Conservation (phyloP, 2,329 filamentous ascomycete species). For the Aspergillus pseudoviridinutans region DNA sequence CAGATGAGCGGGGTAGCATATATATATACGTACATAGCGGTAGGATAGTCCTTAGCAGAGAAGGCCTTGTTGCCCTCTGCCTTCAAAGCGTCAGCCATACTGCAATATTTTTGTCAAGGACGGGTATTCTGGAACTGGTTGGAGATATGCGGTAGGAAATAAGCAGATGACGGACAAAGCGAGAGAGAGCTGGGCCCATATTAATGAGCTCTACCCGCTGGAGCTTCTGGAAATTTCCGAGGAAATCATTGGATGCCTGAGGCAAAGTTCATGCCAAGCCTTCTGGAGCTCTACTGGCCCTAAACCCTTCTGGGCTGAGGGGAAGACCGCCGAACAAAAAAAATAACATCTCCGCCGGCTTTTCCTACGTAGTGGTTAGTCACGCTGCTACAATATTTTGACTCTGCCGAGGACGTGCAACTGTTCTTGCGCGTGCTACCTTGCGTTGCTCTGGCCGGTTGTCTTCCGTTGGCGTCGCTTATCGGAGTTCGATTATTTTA, state of each 20-base stretch:
- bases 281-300: slow-evolving; percentile 8
- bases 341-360: slow-evolving; percentile 16
- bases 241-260: slow-evolving; percentile 17
- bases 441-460: neutral
- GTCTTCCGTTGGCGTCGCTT: neutral
- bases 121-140: neutral
- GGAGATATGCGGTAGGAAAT: slow-evolving; percentile 1
- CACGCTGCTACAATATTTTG: slow-evolving; percentile 7
- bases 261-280: slow-evolving; percentile 15
- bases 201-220: slow-evolving; percentile 20
- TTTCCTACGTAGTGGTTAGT: slow-evolving; percentile 9
- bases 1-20: slow-evolving; percentile 39
- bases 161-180: slow-evolving; percentile 4
- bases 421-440: slow-evolving; percentile 5
- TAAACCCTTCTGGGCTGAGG: slow-evolving; percentile 19
- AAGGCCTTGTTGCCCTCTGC: slow-evolving; percentile 98
- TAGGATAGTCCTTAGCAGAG: slow-evolving; percentile 91
- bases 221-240: slow-evolving; percentile 47
- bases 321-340: slow-evolving; percentile 26
- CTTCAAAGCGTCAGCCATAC: slow-evolving; percentile 79
- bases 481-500: slow-evolving; percentile 10
- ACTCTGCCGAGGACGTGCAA: neutral
- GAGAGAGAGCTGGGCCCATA: slow-evolving; percentile 15
- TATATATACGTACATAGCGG: slow-evolving; percentile 74
- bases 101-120: slow-evolving; percentile 15